Percentiles rank a stretch among this genome's conserved stretches.
phyloP scores from a whole-genome alignment of 441 rosid genomes.

The Populus hybrid region DNA sequence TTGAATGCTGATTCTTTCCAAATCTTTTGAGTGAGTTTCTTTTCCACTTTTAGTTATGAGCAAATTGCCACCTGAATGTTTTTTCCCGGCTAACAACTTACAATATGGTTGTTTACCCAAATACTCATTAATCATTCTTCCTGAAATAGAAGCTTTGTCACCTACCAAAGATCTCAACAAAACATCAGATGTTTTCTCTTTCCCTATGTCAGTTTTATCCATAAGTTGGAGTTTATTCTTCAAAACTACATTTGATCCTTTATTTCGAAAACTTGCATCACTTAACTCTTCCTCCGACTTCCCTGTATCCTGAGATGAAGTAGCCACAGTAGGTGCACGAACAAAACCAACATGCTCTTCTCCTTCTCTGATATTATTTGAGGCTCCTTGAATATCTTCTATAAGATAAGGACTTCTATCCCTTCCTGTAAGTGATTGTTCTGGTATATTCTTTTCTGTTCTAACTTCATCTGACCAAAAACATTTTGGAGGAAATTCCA shows the following conservation, averaged over 20 bases:
- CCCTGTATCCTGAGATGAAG: constrained; percentile 16
- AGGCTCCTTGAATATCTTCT: constrained; percentile 12
- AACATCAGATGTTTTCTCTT: constrained; percentile 27
- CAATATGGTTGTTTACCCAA: constrained; percentile 19
- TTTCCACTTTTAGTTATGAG: constrained; percentile 25
- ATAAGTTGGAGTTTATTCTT: constrained; percentile 22
- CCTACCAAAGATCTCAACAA: constrained; percentile 22
- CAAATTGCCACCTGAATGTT: constrained; percentile 21
- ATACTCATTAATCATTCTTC: constrained; percentile 32
- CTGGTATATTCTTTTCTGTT: constrained; percentile 12
- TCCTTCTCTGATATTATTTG: background rate
- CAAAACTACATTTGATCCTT: constrained; percentile 17
- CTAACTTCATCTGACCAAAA: constrained; percentile 16
- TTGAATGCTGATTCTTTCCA: constrained; percentile 13
- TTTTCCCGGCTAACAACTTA: constrained; percentile 29
- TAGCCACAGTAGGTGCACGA: constrained; percentile 11
- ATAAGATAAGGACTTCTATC: constrained; percentile 9
- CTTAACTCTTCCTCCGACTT: constrained; percentile 11
- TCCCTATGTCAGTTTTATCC: constrained; percentile 20
- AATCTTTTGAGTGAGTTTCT: constrained; percentile 15
- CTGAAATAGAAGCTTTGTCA: constrained; percentile 32
- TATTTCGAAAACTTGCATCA: background rate
- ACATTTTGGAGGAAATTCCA: constrained; percentile 25
- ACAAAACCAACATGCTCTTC: constrained; percentile 17
- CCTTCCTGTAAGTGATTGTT: constrained; percentile 10